Base-by-base conservation (phyloP, 1,139 yeast species). In the Pichia sp. region DNA sequence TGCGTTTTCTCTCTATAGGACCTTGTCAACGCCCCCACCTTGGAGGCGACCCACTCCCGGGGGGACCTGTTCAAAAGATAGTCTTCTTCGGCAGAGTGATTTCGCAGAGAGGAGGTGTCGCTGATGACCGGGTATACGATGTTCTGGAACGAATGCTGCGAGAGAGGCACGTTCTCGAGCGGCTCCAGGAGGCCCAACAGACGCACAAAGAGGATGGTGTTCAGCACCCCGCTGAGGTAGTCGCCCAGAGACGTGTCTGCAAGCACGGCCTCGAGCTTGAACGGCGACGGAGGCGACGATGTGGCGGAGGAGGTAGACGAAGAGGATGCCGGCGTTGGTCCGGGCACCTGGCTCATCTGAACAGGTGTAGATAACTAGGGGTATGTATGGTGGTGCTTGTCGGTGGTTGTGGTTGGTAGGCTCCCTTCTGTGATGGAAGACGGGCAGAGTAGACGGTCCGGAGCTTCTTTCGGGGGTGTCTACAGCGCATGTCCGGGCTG, bases 171-270 rank as follows among this genome's bases (percentile, higher is more conserved):
- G 40, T 46, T 29, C 8, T 46, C 48, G 17, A 33, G 17, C 12
- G 95, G 92, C 1, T 72, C 69, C 29, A 86, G 74, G 1, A 85
- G 79, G 0, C 93, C 92, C 67, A 87, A 84, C 36, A 86, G 72
- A 48, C 95, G 71, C 56, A 84, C 83, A 67, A 87, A 87, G 67
- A 87, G 80, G 31, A 87, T 80, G 1, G 88, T 74, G 75, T 87
- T 83, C 57, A 86, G 67, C 41, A 85, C 68, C 4, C 90, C 93
- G 74, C 56, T 56, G 7, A 64, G 49, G 51, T 63, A 66, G 29
- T 64, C 69, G 33, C 57, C 58, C 9, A 49, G n/a, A 12, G 14
- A n/a, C 17, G 17, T 24, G 14, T 54, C 31, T 44, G 41, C 7
- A 8, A 48, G 16, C 14, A 38, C 34, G 29, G 36, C 50, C 3